These are phyloP conservation scores for Rhizoclosmatium sp. DNA, from an alignment of 192 early-diverging fungal species.

Conservation along the genomic window DNA sequence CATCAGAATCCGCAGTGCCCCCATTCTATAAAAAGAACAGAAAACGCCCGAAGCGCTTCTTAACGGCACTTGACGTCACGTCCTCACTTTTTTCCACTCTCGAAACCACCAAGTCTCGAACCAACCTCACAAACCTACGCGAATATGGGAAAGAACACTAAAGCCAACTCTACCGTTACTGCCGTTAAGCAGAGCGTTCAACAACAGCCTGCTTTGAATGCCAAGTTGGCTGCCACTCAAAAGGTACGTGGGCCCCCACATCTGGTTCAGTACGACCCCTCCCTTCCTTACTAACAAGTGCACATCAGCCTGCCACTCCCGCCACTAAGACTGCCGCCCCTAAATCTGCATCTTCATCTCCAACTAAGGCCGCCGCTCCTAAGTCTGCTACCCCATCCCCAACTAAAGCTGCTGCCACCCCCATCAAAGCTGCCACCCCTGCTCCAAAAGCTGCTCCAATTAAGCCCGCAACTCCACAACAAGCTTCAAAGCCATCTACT, in stretches of 20 bases:
- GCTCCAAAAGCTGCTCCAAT: neutral
- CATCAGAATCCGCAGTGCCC: neutral
- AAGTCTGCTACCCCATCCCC: slow-evolving; percentile 22
- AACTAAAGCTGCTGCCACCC: slow-evolving; percentile 8
- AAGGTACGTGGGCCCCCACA: slow-evolving; percentile 14
- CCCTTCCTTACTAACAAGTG: neutral
- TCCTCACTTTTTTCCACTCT: neutral
- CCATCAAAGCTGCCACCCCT: slow-evolving; percentile 2
- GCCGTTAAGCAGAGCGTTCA: slow-evolving; percentile 36
- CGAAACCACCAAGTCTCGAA: neutral
- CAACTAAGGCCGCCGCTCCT: slow-evolving; percentile 5
- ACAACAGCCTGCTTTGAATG: slow-evolving; percentile 24
- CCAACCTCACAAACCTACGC: neutral
- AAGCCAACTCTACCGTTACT: slow-evolving; percentile 18
- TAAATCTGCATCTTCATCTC: slow-evolving; percentile 1
- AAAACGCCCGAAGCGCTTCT: neutral
- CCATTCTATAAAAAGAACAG: neutral
- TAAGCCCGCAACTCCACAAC: neutral
- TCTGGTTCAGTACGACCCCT: neutral
- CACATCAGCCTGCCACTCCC: neutral
- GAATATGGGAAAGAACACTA: slow-evolving; percentile 34
- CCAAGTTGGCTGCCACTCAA: slow-evolving; percentile 20
- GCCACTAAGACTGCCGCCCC: neutral
- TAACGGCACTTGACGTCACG: no score
- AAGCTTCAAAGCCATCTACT: slow-evolving; percentile 6